Evolutionary conservation across 2,329 filamentous ascomycete genomes (phyloP).

Genomic region (Xylaria sp.): DNA sequence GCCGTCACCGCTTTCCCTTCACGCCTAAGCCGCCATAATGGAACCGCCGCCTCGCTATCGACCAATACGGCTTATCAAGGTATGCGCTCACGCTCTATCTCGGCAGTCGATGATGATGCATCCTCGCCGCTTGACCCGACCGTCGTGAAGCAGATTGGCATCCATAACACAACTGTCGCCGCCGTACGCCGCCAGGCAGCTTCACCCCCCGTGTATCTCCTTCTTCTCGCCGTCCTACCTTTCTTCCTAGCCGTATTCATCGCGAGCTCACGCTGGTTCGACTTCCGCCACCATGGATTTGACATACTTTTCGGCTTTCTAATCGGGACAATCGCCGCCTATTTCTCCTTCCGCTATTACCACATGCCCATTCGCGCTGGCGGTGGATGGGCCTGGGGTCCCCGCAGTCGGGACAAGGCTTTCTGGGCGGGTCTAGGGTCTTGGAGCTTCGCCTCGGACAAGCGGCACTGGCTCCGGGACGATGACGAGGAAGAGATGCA

Average conservation of each 20-base stretch:
- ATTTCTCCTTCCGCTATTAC: conserved; percentile 85
- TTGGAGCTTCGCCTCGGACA: conserved; percentile 63
- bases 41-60: conserved; percentile 12
- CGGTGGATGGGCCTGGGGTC: conserved; percentile 90
- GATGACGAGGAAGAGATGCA: conserved; percentile 38
- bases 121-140: conserved; percentile 46
- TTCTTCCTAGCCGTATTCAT: conserved; percentile 82
- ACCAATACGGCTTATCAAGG: conserved; percentile 50
- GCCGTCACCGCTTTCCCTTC: conserved; percentile 78
- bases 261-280: conserved; percentile 84
- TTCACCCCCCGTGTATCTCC: conserved; percentile 82
- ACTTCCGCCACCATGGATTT: conserved; percentile 92
- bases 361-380: conserved; percentile 82
- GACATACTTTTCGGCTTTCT: conserved; percentile 88
- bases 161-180: conserved; percentile 54
- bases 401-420: conserved; percentile 75
- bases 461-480: conserved; percentile 47
- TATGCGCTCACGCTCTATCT: conserved; percentile 39
- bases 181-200: conserved; percentile 78
- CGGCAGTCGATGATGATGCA: conserved; percentile 40
- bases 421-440: conserved; percentile 81
- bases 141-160: conserved; percentile 47
- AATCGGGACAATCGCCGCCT: conserved; percentile 76
- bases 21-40: conserved; percentile 63
- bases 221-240: conserved; percentile 75